Evolutionary conservation across 179 eudicot genomes (phyloP), one percentile per base, ranked within the genome.

Genomic region (Carnegiea gigantea): DNA sequence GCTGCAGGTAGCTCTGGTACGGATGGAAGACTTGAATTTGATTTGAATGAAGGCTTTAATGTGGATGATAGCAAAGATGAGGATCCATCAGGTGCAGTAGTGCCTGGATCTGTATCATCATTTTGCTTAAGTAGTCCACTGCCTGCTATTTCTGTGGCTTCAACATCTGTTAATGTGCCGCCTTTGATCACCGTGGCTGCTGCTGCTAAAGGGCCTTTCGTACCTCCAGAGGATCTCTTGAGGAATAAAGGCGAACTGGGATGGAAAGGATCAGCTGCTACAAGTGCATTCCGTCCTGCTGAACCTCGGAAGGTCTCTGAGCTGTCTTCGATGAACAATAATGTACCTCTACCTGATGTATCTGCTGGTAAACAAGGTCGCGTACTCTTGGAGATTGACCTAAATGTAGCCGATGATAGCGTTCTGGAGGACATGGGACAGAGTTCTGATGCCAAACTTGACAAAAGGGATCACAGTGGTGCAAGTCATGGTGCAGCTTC

Each of bases 281-380:
- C 90, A n/a, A 89, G 88, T 82, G 98, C 97, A 36, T 93, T 93
- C 85, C 92, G 97, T 48, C 97, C 97, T 6, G 98, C 98, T n/a
- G 90, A 89, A 70, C 88, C 89, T 5, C 83, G 88, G 40, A 79
- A 88, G 74, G 28, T 64, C 9, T 8, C 33, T 54, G 87, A 87
- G 67, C 59, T 67, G 65, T 82, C 88, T 38, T 53, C 71, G 2
- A 46, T 75, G 49, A 36, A 82, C 18, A 60, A 74, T 28, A 82
- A 73, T 81, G 74, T 80, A 17, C 86, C 88, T 46, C 30, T 15
- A 80, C 65, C 82, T 70, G 89, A 87, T 79, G 75, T 77, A 65
- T 53, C 77, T 71, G 76, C 82, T 40, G 71, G 64, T 77, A 89
- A 83, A 85, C 88, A 80, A 48, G 85, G 79, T 14, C 89, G 91